phyloP scores from a whole-genome alignment of 1,284 basidiomycete species.

The Puccinia hordei region DNA sequence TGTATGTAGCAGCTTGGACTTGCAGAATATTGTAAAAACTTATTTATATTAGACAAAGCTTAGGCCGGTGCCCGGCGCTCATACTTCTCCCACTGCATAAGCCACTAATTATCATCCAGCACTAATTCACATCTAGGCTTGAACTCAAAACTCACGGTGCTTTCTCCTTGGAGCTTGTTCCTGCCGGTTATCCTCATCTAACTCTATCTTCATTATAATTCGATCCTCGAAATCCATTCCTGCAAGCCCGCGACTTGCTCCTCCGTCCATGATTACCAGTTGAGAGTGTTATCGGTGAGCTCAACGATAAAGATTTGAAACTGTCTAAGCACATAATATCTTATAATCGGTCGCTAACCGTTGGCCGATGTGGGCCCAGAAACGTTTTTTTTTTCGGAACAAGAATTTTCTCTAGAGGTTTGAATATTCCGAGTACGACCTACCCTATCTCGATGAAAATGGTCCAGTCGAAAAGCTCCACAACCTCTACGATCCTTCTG shows the following conservation, averaged over 20 bases:
- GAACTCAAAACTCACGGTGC: neutral
- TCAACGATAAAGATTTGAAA: neutral
- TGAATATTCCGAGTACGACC: neutral
- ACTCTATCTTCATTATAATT: neutral
- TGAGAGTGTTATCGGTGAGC: neutral
- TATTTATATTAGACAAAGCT: neutral
- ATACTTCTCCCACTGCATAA: neutral
- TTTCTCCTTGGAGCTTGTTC: no score
- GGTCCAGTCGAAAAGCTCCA: neutral
- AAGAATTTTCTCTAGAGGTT: no score
- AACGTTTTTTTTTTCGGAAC: no score
- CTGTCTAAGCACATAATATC: no score
- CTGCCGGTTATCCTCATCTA: no score
- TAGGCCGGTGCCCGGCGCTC: neutral
- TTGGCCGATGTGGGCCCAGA: no score
- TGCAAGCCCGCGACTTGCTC: neutral
- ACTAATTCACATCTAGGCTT: neutral
- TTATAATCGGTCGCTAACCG: no score
- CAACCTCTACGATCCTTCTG: neutral
- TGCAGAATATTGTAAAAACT: no score
- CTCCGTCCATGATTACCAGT: neutral
- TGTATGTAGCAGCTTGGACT: no score
- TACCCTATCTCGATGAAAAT: neutral
- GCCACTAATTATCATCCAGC: no score
- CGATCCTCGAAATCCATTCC: neutral